Base-by-base conservation (phyloP, 176 grass and related monocot species). In the Avena insularis region DNA sequence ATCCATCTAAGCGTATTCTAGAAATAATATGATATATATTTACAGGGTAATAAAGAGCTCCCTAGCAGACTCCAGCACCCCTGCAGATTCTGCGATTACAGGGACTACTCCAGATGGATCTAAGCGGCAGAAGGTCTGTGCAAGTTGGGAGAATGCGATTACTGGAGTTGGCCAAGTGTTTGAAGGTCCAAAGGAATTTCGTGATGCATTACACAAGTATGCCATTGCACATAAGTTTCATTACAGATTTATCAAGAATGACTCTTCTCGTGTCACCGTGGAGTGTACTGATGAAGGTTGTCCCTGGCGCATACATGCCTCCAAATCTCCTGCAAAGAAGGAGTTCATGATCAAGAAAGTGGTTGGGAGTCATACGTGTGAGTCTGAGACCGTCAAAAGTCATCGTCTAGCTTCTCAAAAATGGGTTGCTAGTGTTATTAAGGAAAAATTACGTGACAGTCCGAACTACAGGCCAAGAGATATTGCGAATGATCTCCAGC, bases 371-470 rank as follows among this genome's bases (percentile, higher is more conserved):
- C 94, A 95, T 84, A 90, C 94, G 19, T 95, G 94, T 83, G 84
- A 86, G 36, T 90, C 87, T 2, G 94, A 93, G 78, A 74, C 88
- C 27, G 85, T 69, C 76, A 86, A 89, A 78, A 89, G 91, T 80
- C 87, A 91, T 78, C 88, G 87, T 45, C 77, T 93, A 71, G 94
- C 94, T 33, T 89, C 89, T 55, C 91, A 92, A 51, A 81, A 89
- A 43, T 95, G 94, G 93, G 88, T 95, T 64, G 91, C 94, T 38
- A 95, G 91, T 85, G 89, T 95, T 67, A 95, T 95, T 51, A 91
- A 95, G 65, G 93, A 95, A 53, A 95, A 89, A 61, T 84, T 95
- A 79, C 91, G 88, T 33, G 84, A 92, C 69, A 87, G 56, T 43
- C 91, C 93, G n/a, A 90, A 93, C 65, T 91, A 92, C 77, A 95